Conservation (phyloP, 129 eudicot genomes). For the Ambrosia trifida region DNA sequence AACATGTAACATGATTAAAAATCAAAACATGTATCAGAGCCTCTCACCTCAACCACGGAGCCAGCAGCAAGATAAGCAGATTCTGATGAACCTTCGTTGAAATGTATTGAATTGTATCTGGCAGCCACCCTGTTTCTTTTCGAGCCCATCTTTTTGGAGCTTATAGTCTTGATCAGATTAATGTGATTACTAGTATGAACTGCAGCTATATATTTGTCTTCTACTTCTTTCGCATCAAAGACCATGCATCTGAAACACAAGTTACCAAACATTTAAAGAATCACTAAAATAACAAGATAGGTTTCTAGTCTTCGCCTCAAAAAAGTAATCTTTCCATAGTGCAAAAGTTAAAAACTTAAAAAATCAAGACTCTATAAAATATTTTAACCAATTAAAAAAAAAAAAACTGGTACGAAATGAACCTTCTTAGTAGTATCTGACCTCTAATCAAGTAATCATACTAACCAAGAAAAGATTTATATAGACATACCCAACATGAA, state of each 20-base stretch:
- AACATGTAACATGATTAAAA: background rate
- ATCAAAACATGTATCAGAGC: background rate
- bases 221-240: conserved; percentile 73
- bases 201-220: conserved; percentile 58
- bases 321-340: too few relatives aligned
- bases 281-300: background rate
- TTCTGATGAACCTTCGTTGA: conserved; percentile 88
- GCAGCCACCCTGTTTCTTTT: conserved; percentile 56
- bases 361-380: too few relatives aligned
- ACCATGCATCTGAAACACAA: conserved; percentile 58
- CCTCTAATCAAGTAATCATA: background rate
- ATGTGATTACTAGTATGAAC: conserved; percentile 80
- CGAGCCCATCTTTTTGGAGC: conserved; percentile 48
- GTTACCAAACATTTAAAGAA: background rate
- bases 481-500: background rate
- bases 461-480: background rate
- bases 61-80: conserved; percentile 98
- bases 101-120: conserved; percentile 70
- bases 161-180: conserved; percentile 63
- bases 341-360: background rate
- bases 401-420: too few relatives aligned
- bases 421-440: too few relatives aligned
- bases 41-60: conserved; percentile 73
- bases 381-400: too few relatives aligned
- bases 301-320: too few relatives aligned